Evolutionary conservation across 1,284 basidiomycete species (phyloP).

Genomic region (Puccinia polysora): DNA sequence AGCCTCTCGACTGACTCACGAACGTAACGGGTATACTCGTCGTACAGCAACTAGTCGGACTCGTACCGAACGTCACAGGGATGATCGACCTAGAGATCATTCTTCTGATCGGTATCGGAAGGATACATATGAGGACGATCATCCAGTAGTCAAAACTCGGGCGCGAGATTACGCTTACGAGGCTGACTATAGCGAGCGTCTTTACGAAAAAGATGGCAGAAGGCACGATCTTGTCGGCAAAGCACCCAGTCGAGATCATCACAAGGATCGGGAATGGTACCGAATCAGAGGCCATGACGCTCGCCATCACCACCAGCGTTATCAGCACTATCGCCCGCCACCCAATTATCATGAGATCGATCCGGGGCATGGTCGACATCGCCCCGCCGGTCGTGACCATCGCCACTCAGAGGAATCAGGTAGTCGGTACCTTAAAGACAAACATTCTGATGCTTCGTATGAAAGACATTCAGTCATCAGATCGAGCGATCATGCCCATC

Average conservation of each 20-base stretch:
- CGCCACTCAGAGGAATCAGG: conserved; percentile 20
- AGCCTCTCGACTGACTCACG: not conserved
- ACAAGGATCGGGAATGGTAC: conserved; percentile 17
- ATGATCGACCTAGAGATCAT: conserved; percentile 11
- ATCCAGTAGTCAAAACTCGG: conserved; percentile 3
- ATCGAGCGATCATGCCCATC: not conserved
- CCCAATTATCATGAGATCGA: conserved; percentile 9
- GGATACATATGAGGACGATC: conserved; percentile 15
- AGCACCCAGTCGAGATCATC: conserved; percentile 1
- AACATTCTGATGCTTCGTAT: conserved; percentile 3
- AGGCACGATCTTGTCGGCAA: not conserved
- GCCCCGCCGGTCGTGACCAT: conserved; percentile 21
- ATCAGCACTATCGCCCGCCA: conserved; percentile 20
- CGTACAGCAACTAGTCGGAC: not conserved
- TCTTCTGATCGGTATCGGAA: conserved; percentile 6
- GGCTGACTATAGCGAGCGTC: conserved; percentile 13
- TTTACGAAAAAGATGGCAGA: conserved; percentile 22
- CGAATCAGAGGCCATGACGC: conserved; percentile 5
- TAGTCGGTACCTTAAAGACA: not conserved
- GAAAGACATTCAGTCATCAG: conserved; percentile 12
- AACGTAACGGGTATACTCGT: conserved; percentile 5
- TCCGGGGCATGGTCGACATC: conserved; percentile 11
- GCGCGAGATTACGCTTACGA: conserved; percentile 11
- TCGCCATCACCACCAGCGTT: not conserved
- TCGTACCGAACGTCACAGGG: conserved; percentile 6